phyloP scores from a whole-genome alignment of 495 filamentous ascomycete genomes.

The Venustampulla echinocandica region DNA sequence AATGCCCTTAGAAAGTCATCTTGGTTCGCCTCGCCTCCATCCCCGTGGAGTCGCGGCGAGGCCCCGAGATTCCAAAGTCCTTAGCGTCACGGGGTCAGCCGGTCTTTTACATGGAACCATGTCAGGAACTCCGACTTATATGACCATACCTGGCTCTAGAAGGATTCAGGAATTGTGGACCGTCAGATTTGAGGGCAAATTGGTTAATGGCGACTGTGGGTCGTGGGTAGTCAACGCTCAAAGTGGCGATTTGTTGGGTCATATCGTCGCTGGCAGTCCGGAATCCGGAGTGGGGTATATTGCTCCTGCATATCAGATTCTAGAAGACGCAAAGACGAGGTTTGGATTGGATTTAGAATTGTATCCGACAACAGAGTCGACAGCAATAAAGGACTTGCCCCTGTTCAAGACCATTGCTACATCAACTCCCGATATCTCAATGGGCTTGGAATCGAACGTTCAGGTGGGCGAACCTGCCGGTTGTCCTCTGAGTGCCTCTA shows the following conservation, averaged over 20 bases:
- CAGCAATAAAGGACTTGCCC: too few relatives aligned
- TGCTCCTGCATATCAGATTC: conserved; percentile 1
- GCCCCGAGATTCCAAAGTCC: neutral
- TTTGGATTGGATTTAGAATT: too few relatives aligned
- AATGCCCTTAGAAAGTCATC: neutral
- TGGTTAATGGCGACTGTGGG: conserved; percentile 19
- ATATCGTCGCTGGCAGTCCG: conserved; percentile 19
- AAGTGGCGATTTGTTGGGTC: conserved; percentile 21
- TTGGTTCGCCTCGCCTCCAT: neutral
- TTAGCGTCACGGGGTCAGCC: neutral
- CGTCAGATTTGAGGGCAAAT: neutral
- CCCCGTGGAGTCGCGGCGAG: neutral
- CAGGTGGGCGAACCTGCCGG: too few relatives aligned
- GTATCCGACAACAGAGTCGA: too few relatives aligned
- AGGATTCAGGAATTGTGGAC: conserved; percentile 2
- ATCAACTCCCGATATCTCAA: too few relatives aligned
- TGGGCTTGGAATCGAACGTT: too few relatives aligned
- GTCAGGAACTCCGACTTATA: conserved; percentile 4
- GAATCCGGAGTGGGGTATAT: conserved; percentile 18
- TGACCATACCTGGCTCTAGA: neutral
- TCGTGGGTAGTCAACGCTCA: conserved; percentile 20
- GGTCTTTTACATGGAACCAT: neutral
- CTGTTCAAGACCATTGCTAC: too few relatives aligned
- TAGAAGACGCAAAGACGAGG: too few relatives aligned
- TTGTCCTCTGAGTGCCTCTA: too few relatives aligned